Percentiles rank a stretch among this genome's conserved stretches.
Evolutionary conservation across 1,139 yeast genomes (phyloP).

Genomic region (Wickerhamomyces sp.): DNA sequence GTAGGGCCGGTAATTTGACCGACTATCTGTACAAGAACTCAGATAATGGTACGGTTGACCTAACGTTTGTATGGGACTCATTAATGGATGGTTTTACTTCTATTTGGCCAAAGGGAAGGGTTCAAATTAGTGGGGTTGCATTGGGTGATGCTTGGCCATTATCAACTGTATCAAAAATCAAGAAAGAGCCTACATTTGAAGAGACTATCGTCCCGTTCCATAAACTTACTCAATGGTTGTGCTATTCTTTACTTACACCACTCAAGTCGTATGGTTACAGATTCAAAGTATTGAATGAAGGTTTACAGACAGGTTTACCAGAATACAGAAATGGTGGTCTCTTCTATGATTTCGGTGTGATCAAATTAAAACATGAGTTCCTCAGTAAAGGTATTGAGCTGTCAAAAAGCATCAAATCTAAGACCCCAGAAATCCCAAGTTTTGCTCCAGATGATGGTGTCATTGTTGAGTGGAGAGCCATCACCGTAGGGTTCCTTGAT

Average conservation of each 20-base stretch:
- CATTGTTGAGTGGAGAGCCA: constrained; percentile 62
- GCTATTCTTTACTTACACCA: constrained; percentile 52
- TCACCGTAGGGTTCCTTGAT: constrained; percentile 51
- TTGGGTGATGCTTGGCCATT: constrained; percentile 59
- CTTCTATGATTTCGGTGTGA: constrained; percentile 46
- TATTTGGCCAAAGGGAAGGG: constrained; percentile 57
- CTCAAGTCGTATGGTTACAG: constrained; percentile 38
- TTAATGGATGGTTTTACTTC: constrained; percentile 46
- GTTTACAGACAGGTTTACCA: constrained; percentile 52
- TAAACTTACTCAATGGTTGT: constrained; percentile 58
- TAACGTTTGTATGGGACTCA: constrained; percentile 44
- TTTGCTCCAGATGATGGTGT: constrained; percentile 49
- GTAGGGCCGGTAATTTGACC: constrained; percentile 50
- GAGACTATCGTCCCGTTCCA: constrained; percentile 50
- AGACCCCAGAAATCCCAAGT: constrained; percentile 35
- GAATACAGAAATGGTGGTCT: constrained; percentile 63
- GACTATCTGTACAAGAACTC: constrained; percentile 34
- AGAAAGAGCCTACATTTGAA: constrained; percentile 17
- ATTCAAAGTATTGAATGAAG: constrained; percentile 35
- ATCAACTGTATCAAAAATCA: constrained; percentile 29
- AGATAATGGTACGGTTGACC: constrained; percentile 27
- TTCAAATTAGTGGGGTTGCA: constrained; percentile 39
- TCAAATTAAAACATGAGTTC: constrained; percentile 37
- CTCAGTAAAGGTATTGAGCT: constrained; percentile 30
- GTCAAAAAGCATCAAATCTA: constrained; percentile 25